phyloP scores from a whole-genome alignment of 2,329 filamentous ascomycete genomes.

The Fusarium graminum region DNA sequence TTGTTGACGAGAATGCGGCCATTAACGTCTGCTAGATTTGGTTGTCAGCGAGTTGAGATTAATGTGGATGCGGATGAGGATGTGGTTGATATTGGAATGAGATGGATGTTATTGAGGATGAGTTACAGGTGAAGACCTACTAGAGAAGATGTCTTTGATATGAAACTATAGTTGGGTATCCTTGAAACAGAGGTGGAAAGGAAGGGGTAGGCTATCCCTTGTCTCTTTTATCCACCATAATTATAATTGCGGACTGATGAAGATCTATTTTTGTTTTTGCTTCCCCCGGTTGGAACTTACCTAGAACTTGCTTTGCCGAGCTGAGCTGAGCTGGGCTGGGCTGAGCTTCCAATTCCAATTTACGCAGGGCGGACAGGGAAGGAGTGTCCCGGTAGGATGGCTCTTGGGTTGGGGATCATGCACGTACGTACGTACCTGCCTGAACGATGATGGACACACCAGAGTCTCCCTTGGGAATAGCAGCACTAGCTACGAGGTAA shows the following conservation, averaged over 20 bases:
- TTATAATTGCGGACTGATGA: constrained; percentile 8
- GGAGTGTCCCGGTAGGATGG: constrained; percentile 31
- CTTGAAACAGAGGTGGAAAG: constrained; percentile 29
- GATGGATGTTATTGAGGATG: constrained; percentile 19
- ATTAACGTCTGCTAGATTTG: constrained; percentile 14
- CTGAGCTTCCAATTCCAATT: not conserved
- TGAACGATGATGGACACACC: constrained; percentile 20
- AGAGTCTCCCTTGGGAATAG: not conserved
- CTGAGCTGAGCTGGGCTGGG: constrained; percentile 3
- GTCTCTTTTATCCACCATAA: constrained; percentile 1
- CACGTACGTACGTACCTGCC: constrained; percentile 11
- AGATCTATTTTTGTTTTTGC: constrained; percentile 19
- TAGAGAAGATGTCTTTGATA: constrained; percentile 26
- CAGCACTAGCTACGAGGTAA: not conserved
- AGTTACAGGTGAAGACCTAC: constrained; percentile 12
- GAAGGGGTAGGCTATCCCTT: constrained; percentile 17
- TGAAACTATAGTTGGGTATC: constrained; percentile 31
- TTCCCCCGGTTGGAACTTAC: constrained; percentile 7
- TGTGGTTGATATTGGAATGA: constrained; percentile 9
- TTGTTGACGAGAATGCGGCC: constrained; percentile 6
- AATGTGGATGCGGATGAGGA: constrained; percentile 5
- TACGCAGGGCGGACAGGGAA: constrained; percentile 8
- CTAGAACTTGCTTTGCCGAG: constrained; percentile 10
- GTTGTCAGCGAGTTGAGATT: not conserved
- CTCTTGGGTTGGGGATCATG: constrained; percentile 16